These are phyloP conservation scores for Cladobotryum mycophilum DNA, from an alignment of 2,329 filamentous ascomycete genomes.

Conservation along the genomic window DNA sequence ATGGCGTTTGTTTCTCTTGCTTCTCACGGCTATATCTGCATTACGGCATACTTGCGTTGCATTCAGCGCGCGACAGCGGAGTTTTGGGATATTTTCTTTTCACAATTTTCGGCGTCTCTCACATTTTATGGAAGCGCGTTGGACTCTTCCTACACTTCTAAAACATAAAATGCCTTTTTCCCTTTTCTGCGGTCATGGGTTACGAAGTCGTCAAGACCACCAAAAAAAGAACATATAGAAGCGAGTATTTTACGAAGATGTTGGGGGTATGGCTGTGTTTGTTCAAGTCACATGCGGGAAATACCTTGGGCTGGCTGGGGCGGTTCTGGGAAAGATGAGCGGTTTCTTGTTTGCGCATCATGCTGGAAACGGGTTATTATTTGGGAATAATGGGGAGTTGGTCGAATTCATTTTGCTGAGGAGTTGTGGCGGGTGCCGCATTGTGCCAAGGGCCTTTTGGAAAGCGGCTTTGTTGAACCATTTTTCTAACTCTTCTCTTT, in stretches of 20 bases:
- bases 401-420: conserved; percentile 22
- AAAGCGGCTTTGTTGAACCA: conserved; percentile 19
- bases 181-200: conserved; percentile 31
- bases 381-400: conserved; percentile 31
- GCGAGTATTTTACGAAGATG: conserved; percentile 26
- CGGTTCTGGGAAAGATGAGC: conserved; percentile 27
- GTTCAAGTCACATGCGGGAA: conserved; percentile 32
- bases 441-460: conserved; percentile 24
- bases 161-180: conserved; percentile 26
- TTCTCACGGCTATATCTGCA: conserved; percentile 29
- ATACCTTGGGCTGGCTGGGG: conserved; percentile 24
- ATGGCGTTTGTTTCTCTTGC: conserved; percentile 28
- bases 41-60: conserved; percentile 12
- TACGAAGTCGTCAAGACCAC: conserved; percentile 38
- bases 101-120: conserved; percentile 11
- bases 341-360: conserved; percentile 24
- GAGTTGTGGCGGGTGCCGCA: conserved; percentile 19
- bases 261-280: conserved; percentile 27
- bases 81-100: conserved; percentile 13
- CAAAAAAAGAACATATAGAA: conserved; percentile 41
- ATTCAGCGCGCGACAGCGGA: conserved; percentile 15
- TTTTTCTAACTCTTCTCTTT: conserved; percentile 1
- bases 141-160: conserved; percentile 3
- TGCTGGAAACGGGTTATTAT: conserved; percentile 24
- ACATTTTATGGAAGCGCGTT: conserved; percentile 7